Base-by-base conservation (phyloP, 371 early-diverging fungal genomes). In the Mucor plumbeus region DNA sequence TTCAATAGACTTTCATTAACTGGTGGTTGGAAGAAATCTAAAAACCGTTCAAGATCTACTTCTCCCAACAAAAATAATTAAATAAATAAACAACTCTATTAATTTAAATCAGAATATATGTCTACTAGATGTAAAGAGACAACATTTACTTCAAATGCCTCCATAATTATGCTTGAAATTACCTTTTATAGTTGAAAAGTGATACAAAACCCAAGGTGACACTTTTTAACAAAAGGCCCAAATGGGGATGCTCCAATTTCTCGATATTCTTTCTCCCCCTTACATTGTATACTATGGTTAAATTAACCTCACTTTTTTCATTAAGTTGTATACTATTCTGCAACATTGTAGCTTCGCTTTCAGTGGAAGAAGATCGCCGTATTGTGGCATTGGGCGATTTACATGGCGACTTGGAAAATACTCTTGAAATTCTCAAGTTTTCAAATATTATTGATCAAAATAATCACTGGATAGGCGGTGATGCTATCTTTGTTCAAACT, bases 371-470 rank as follows among this genome's bases (percentile, higher is more conserved):
- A 10, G 63, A 68, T 10, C 63, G 71, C 33, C 89, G 92, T 14
- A 90, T 92, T 58, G 85, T 92, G 9, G 93, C 92, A 17, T 73
- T 92, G 50, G 93, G 92, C 7, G 94, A 94, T 78, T 74, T 93
- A 26, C 94, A 94, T 68, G 91, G 92, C 6, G 93, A 92, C 65
- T 72, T 85, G 17, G 63, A 70, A 7, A 82, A 88, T 31, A 82
- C 90, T 0, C 54, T 88, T 0, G 73, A 69, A 11, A 90, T 90
- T 8, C 74, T 93, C 10, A 73, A 78, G 19, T 81, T 91, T 73
- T 88, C 92, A 47, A 82, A 82, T 14, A 53, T 93, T 31, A 72
- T 89, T 41, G 86, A 93, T 65, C 67, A 76, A 0, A 71, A 86
- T 4, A 77, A 67, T 21, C 80, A 89, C 36, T 94, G 94, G 94